Percentiles rank a stretch among this genome's conserved stretches.
Evolutionary conservation across 768 basidiomycete genomes (phyloP).

Genomic region (Tulasnella sp.): DNA sequence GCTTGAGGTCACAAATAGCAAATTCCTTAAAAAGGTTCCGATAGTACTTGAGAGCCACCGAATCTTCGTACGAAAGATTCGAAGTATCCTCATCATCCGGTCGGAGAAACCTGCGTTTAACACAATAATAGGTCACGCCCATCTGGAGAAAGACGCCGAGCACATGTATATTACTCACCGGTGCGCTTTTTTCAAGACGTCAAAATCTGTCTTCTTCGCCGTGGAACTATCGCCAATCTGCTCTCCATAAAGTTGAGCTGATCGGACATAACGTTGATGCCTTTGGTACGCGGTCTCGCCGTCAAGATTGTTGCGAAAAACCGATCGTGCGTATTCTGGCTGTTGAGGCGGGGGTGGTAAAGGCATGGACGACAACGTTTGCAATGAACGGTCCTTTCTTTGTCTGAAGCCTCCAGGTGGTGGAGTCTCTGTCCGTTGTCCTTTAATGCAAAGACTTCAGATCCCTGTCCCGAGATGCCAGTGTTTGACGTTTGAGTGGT

Average conservation of each 20-base stretch:
- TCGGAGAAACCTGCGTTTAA: conserved; percentile 55
- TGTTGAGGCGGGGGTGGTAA: conserved; percentile 10
- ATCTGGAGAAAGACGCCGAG: not conserved
- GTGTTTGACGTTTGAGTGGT: too few relatives aligned
- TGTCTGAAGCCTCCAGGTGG: too few relatives aligned
- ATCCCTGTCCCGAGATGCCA: too few relatives aligned
- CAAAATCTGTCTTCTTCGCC: conserved; percentile 27
- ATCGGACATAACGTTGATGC: conserved; percentile 22
- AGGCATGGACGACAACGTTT: conserved; percentile 3
- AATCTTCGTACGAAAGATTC: conserved; percentile 60
- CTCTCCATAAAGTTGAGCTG: conserved; percentile 12
- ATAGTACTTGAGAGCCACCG: conserved; percentile 82
- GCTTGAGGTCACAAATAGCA: conserved; percentile 85
- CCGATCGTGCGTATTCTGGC: conserved; percentile 6
- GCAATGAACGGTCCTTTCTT: too few relatives aligned
- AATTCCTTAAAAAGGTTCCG: conserved; percentile 80
- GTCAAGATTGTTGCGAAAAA: conserved; percentile 24
- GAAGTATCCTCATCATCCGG: conserved; percentile 32
- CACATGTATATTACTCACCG: conserved; percentile 21
- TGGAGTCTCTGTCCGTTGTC: too few relatives aligned
- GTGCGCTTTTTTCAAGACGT: conserved; percentile 32
- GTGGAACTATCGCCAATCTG: not conserved
- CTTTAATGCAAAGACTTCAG: too few relatives aligned
- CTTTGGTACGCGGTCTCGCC: conserved; percentile 26
- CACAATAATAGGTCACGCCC: not conserved